Conservation (phyloP, 306 rosid species). For the Alnus glutinosa region DNA sequence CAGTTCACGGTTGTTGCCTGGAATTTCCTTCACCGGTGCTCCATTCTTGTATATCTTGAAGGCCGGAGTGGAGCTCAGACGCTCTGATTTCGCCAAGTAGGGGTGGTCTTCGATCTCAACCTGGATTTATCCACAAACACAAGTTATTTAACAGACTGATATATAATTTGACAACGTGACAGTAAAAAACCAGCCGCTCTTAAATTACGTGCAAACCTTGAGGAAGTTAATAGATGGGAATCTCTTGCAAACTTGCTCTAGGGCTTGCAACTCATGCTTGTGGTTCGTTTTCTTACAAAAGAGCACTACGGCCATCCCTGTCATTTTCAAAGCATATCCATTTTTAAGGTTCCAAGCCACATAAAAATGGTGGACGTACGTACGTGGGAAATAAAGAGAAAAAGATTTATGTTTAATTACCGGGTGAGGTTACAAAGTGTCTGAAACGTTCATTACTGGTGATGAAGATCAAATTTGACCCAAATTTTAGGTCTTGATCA, state of each 20-base stretch:
- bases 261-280: conserved; percentile 53
- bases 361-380: neutral
- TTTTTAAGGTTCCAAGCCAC: conserved; percentile 5
- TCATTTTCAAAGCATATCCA: conserved; percentile 1
- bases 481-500: conserved; percentile 63
- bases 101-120: conserved; percentile 94
- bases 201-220: conserved; percentile 52
- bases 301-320: conserved; percentile 92
- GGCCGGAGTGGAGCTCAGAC: conserved; percentile 66
- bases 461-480: conserved; percentile 69
- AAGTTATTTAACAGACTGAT: too few species aligned
- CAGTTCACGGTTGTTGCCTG: conserved; percentile 57
- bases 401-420: conserved; percentile 28
- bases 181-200: too few species aligned
- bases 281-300: conserved; percentile 70
- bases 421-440: conserved; percentile 83
- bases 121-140: conserved; percentile 36
- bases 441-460: conserved; percentile 80
- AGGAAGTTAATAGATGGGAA: conserved; percentile 88
- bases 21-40: conserved; percentile 74
- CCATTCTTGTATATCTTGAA: conserved; percentile 94
- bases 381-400: neutral
- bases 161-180: too few species aligned
- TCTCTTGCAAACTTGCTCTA: conserved; percentile 80
- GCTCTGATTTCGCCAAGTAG: conserved; percentile 76